Base-by-base conservation (phyloP, 2,329 filamentous ascomycete genomes). In the Thielaviopsis cerberus region DNA sequence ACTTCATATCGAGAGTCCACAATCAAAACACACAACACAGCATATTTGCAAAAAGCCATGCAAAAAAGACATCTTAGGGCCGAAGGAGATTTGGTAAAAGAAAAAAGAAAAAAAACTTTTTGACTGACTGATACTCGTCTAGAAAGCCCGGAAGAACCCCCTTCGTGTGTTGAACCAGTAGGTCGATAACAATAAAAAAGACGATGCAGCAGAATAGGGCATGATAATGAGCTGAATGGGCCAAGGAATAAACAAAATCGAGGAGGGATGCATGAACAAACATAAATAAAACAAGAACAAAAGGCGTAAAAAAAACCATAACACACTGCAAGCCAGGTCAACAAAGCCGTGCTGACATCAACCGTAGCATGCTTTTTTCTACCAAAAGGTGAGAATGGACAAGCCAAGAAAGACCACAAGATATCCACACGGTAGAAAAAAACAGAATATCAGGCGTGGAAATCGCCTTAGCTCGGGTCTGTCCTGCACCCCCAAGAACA, bases 81-180 rank as follows among this genome's bases (percentile, higher is more conserved):
- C 27, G 11, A 11, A 30, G 27, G 27, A 30, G 11, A 30, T 48
- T 55, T 54, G 23, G 24, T 41, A 26, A 45, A 45, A 22, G 51
- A 57, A 55, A 61, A 58, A 57, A 45, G 37, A 58, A 54, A 53
- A 53, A 53, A 59, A 53, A 41, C 51, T 60, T 59, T 60, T 60
- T 57, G 54, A 57, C 55, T 54, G 51, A 57, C 58, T 60, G 54
- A 51, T 60, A 57, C 50, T 57, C 51, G 55, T 60, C 55, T 57
- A 60, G 45, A 51, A 27, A 57, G 34, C 52, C 51, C 50, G 24
- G 51, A 48, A 51, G 55, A 57, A 34, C 54, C 55, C 52, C 27
- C 50, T 57, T 50, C 37, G 51, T 34, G 23, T 51, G 25, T 53
- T 26, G 10, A 27, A 57, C 24, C 25, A 23, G 34, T 48, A 26